These are phyloP conservation scores for Irpex lacteus DNA, from an alignment of 1,284 basidiomycete species.

Conservation along the genomic window DNA sequence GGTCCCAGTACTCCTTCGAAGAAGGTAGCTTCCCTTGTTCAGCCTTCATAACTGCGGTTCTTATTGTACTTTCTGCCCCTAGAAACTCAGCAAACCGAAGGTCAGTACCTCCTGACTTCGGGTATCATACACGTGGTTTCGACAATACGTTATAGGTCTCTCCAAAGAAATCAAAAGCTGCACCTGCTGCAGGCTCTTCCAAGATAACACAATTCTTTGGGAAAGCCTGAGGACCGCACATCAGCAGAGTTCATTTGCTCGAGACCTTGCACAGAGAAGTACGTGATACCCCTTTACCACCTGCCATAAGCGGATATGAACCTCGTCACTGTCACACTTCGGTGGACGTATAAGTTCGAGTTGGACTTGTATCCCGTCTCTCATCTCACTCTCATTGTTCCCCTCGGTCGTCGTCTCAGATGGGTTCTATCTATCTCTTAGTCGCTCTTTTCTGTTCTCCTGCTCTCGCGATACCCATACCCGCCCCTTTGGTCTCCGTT, in stretches of 20 bases:
- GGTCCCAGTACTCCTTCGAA: background rate
- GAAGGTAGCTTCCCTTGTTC: background rate
- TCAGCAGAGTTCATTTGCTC: background rate
- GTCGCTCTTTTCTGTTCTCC: conserved; percentile 1
- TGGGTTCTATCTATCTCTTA: background rate
- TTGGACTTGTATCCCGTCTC: background rate
- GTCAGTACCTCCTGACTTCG: background rate
- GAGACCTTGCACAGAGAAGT: background rate
- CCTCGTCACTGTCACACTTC: background rate
- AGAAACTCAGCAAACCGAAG: background rate
- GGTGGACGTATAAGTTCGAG: background rate
- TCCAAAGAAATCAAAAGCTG: background rate
- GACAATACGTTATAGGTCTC: background rate
- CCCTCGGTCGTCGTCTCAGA: background rate
- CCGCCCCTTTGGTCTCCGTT: background rate
- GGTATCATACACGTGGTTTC: background rate
- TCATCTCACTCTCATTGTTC: background rate
- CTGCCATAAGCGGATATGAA: background rate
- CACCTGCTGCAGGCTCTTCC: background rate
- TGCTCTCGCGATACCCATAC: background rate
- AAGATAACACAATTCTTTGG: background rate
- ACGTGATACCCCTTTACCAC: background rate
- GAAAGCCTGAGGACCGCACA: background rate
- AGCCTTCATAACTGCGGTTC: background rate
- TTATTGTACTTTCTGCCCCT: background rate